Evolutionary conservation across 176 grass and related monocot species (phyloP), one percentile per base, ranked within the genome.

Genomic region (Triticum aestivum): DNA sequence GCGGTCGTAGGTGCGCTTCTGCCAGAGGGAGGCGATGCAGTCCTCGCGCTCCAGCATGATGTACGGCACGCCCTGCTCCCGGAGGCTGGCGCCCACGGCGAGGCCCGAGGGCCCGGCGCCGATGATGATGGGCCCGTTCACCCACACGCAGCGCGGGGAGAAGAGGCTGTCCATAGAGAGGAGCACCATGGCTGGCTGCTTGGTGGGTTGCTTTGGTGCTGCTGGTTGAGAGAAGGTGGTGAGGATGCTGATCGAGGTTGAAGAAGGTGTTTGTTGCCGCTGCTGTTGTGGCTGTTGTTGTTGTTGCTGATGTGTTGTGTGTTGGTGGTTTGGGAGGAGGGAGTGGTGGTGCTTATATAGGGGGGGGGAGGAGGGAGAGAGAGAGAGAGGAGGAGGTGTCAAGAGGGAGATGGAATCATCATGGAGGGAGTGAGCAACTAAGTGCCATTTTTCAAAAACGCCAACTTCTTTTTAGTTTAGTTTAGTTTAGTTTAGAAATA

Each of bases 11-110:
- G 95, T 98, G 13, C 95, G 91, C 7, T 81, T 76, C 78, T 92
- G 86, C 95, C 95, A 98, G 2, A 98, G 86, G 3, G 95, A 92
- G 2, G 95, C 93, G 76, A 98, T 92, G 83, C 93, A 92, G 86
- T 93, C 89, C 33, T 81, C 71, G 49, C 95, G 89, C 82, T 98
- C 95, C 0, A 98, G 91, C 2, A 98, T 15, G 0, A 87, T 84
- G 72, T 70, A 98, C 1, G 95, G 95, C n/a, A 98, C 93, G 8
- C 93, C 89, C 59, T 92, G 87, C 86, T 98, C 93, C 0, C 83
- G 88, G 0, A 98, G 91, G 81, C 83, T 84, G 27, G 93, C 91
- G 3, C 72, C 95, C 8, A 98, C 91, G 11, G 95, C 83, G 13
- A 98, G 82, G 0, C 95, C 95, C 3, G 95, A 98, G 0, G 95